phyloP scores from a whole-genome alignment of 2,329 filamentous ascomycete genomes.

The Phialophora expanda region DNA sequence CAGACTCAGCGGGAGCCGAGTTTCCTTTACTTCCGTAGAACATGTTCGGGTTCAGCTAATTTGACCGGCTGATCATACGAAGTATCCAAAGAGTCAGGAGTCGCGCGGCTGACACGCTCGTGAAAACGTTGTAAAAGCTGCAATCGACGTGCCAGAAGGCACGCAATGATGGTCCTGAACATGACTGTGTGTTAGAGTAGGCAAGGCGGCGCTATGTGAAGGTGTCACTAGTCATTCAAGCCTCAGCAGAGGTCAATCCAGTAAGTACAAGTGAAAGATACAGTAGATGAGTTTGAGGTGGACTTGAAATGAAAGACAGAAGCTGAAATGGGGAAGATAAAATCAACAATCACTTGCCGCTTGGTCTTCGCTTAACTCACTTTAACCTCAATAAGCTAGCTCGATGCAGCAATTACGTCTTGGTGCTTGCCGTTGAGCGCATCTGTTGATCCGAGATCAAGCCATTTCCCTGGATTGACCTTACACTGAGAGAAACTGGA shows the following conservation, averaged over 20 bases:
- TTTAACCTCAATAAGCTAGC: not conserved
- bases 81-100: not conserved
- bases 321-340: not conserved
- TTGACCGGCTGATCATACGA: not conserved
- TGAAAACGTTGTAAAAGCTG: not conserved
- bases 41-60: not conserved
- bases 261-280: no score
- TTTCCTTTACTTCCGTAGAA: not conserved
- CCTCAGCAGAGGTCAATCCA: not conserved
- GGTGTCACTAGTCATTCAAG: not conserved
- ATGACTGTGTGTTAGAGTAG: not conserved
- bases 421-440: not conserved
- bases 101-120: not conserved
- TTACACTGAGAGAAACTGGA: not conserved
- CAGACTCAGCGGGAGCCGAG: not conserved
- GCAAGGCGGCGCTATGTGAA: not conserved
- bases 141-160: not conserved
- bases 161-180: not conserved
- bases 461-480: not conserved
- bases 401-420: slow-evolving; percentile 5
- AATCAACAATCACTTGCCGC: slow-evolving; percentile 1
- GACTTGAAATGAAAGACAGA: not conserved
- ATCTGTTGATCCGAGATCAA: not conserved
- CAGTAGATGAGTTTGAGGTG: not conserved
- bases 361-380: not conserved